A percentile compares a stretch with the other conserved stretches of the same genome.
phyloP scores from a whole-genome alignment of 2,329 filamentous ascomycete genomes.

The Fusarium buharicum region DNA sequence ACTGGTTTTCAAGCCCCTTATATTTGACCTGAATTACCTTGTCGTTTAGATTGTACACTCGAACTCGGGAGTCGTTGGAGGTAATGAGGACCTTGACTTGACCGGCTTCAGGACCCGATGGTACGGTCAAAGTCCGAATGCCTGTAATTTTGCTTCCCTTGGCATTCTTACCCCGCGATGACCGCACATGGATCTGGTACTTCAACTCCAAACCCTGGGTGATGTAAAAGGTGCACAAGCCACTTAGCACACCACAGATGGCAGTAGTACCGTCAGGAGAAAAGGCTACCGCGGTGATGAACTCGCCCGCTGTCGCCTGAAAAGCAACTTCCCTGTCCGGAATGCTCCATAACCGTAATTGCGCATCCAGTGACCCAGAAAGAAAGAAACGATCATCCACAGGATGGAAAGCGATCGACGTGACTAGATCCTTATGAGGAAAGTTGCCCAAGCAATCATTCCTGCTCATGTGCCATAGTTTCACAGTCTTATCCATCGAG shows the following conservation, averaged over 20 bases:
- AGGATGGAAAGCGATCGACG: constrained; percentile 93
- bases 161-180: constrained; percentile 89
- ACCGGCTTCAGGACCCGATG: constrained; percentile 59
- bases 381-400: constrained; percentile 96
- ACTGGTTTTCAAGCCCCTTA: constrained; percentile 88
- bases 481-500: constrained; percentile 97
- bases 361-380: constrained; percentile 89
- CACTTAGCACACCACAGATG: constrained; percentile 88
- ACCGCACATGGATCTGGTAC: constrained; percentile 92
- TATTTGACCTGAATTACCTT: constrained; percentile 90
- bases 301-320: constrained; percentile 78
- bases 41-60: constrained; percentile 88
- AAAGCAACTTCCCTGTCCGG: constrained; percentile 94
- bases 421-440: constrained; percentile 94
- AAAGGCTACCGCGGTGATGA: constrained; percentile 94
- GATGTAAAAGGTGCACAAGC: constrained; percentile 89
- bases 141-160: constrained; percentile 98
- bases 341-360: constrained; percentile 93
- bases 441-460: constrained; percentile 91
- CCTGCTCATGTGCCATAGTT: constrained; percentile 90
- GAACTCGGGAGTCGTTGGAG: constrained; percentile 92
- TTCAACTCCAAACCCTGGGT: constrained; percentile 88
- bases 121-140: constrained; percentile 78
- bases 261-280: constrained; percentile 90
- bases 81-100: constrained; percentile 88